These are phyloP conservation scores for Ophiocordyceps camponoti-leonardi DNA, from an alignment of 2,329 filamentous ascomycete species.

Conservation along the genomic window DNA sequence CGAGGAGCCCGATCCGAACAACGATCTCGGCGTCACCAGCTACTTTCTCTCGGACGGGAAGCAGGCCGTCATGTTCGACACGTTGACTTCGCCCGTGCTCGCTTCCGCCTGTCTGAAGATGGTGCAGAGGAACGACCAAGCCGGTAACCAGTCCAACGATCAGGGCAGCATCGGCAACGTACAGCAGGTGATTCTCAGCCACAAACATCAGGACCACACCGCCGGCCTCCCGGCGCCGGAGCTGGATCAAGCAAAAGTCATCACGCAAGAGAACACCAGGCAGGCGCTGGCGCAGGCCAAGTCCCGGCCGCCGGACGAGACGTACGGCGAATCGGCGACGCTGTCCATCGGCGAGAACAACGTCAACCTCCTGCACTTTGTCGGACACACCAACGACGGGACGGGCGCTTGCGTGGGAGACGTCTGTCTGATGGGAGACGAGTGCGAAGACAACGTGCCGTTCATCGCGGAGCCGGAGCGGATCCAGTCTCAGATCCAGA, in stretches of 20 bases:
- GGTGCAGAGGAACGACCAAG: not conserved
- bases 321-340: not conserved
- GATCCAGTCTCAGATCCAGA: not conserved
- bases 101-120: slow-evolving; percentile 1
- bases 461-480: slow-evolving; percentile 2
- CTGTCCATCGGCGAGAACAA: not conserved
- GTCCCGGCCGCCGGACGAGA: not conserved
- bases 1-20: not conserved
- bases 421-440: slow-evolving; percentile 2
- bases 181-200: slow-evolving; percentile 1
- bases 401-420: slow-evolving; percentile 1
- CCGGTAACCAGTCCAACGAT: not conserved
- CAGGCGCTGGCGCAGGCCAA: not conserved
- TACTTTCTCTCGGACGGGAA: not conserved
- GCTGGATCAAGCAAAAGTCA: not conserved
- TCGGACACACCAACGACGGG: slow-evolving; percentile 1
- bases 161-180: not conserved
- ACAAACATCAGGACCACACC: slow-evolving; percentile 3
- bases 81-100: not conserved
- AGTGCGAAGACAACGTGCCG: slow-evolving; percentile 3
- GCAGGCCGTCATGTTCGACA: slow-evolving; percentile 1
- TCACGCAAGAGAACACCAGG: slow-evolving; percentile 2
- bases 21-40: slow-evolving; percentile 1
- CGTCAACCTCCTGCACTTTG: slow-evolving; percentile 1
- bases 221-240: not conserved